phyloP scores from a whole-genome alignment of 495 filamentous ascomycete genomes.

The Talaromyces ruber region DNA sequence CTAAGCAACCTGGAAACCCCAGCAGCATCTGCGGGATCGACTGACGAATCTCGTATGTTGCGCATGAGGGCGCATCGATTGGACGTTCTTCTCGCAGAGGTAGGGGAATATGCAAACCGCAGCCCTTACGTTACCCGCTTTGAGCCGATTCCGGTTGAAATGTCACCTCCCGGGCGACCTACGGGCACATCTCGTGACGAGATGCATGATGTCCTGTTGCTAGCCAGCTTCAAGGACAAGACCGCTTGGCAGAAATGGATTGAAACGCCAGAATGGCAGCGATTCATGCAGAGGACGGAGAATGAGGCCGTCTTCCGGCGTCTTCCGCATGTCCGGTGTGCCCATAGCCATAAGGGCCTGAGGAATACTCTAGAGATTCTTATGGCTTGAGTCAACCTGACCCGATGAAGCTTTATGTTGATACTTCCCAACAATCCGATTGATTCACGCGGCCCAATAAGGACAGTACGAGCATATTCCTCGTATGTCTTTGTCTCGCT shows the following conservation, averaged over 20 bases:
- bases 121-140: constrained; percentile 7
- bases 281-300: constrained; percentile 3
- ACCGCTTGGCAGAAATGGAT: constrained; percentile 4
- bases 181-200: constrained; percentile 3
- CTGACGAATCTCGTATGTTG: background rate
- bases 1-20: constrained; percentile 66
- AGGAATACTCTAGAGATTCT: constrained; percentile 4
- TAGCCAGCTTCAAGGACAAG: constrained; percentile 7
- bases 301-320: constrained; percentile 4
- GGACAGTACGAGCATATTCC: background rate
- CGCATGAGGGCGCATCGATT: background rate
- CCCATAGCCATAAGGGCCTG: constrained; percentile 6
- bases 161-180: constrained; percentile 5
- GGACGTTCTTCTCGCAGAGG: constrained; percentile 5
- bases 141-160: constrained; percentile 5
- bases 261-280: constrained; percentile 3
- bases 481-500: background rate
- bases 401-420: background rate
- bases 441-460: background rate
- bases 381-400: constrained; percentile 4
- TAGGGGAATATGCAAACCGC: constrained; percentile 2
- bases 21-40: background rate
- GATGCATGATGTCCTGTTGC: constrained; percentile 7
- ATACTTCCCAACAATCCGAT: background rate
- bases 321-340: constrained; percentile 7